These are phyloP conservation scores for Millerozyma acaciae DNA, from an alignment of 805 yeast species.

Conservation along the genomic window DNA sequence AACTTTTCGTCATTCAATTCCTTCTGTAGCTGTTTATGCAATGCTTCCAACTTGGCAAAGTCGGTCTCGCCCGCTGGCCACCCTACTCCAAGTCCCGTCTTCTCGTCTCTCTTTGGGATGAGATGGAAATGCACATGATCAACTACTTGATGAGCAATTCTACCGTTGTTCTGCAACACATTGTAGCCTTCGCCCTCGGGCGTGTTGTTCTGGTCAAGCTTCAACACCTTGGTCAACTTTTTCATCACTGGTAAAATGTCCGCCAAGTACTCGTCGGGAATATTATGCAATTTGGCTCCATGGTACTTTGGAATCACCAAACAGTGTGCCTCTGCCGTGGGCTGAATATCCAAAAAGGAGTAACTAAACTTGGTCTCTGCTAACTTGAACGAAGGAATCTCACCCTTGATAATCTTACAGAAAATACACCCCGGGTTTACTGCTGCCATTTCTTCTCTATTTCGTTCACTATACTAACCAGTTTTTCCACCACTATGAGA, in stretches of 20 bases:
- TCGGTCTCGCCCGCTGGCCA: conserved; percentile 92
- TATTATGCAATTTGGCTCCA: conserved; percentile 87
- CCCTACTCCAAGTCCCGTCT: conserved; percentile 78
- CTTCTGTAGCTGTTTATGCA: conserved; percentile 54
- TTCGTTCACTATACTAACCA: not conserved
- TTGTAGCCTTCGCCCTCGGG: conserved; percentile 76
- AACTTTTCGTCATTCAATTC: conserved; percentile 6
- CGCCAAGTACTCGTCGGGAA: conserved; percentile 86
- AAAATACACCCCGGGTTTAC: conserved; percentile 57
- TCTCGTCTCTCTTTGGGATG: conserved; percentile 77
- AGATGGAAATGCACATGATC: conserved; percentile 96
- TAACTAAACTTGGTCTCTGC: conserved; percentile 78
- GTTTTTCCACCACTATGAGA: not conserved
- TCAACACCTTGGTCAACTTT: conserved; percentile 72
- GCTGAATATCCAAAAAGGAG: conserved; percentile 91
- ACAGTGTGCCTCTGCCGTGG: conserved; percentile 85
- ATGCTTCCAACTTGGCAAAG: conserved; percentile 63
- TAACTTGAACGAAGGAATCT: conserved; percentile 89
- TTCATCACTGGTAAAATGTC: conserved; percentile 88
- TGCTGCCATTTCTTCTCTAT: conserved; percentile 2
- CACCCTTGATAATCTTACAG: conserved; percentile 93
- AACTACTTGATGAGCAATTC: conserved; percentile 92
- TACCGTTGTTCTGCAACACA: conserved; percentile 87
- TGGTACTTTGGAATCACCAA: conserved; percentile 89
- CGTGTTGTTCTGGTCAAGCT: conserved; percentile 58